Percentiles rank a stretch among this genome's conserved stretches.
Conservation (phyloP, 805 yeast species). For the Teunomyces cretensis region DNA sequence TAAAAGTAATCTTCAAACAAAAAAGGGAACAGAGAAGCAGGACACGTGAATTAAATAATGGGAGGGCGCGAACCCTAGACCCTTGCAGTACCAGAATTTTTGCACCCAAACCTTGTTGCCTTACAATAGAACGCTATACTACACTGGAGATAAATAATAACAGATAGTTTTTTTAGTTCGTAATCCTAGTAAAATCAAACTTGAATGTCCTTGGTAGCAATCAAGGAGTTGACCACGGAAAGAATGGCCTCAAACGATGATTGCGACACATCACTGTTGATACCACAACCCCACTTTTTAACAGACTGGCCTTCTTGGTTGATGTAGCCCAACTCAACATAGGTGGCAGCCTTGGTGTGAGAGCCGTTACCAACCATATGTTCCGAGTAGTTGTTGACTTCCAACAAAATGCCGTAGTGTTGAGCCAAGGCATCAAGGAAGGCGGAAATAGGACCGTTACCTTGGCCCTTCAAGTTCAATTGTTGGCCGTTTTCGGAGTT, state of each 20-base stretch:
- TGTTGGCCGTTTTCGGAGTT: constrained; percentile 11
- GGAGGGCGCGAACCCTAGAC: constrained; percentile 7
- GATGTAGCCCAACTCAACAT: constrained; percentile 51
- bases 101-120: constrained; percentile 2
- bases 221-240: constrained; percentile 22
- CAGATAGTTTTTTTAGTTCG: neutral
- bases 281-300: constrained; percentile 45
- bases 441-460: constrained; percentile 80
- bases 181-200: constrained; percentile 12
- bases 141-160: too few species aligned
- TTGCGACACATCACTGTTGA: constrained; percentile 43
- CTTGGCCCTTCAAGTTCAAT: constrained; percentile 50
- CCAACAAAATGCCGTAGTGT: constrained; percentile 52
- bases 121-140: too few species aligned
- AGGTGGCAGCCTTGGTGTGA: constrained; percentile 72
- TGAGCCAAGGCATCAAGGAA: constrained; percentile 62
- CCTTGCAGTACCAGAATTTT: neutral
- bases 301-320: constrained; percentile 34
- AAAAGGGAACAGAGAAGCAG: neutral
- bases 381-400: constrained; percentile 67
- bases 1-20: neutral
- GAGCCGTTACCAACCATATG: constrained; percentile 75
- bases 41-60: neutral
- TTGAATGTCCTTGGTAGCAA: constrained; percentile 28
- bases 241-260: constrained; percentile 36